Conservation (phyloP, 164 flowering plant genomes). For the Annona squamosa region DNA sequence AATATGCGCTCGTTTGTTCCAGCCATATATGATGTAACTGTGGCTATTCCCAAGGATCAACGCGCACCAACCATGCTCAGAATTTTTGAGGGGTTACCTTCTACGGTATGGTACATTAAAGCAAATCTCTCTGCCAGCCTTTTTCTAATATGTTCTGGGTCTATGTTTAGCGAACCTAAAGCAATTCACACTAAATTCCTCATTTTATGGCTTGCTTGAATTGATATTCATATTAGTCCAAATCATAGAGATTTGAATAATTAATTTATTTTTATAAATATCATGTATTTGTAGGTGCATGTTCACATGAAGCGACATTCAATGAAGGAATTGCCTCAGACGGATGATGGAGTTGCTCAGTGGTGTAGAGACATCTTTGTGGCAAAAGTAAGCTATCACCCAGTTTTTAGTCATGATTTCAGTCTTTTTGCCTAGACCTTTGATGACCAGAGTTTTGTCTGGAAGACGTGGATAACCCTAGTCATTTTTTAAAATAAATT, state of each 20-base stretch:
- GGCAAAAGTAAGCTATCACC: conserved; percentile 47
- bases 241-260: neutral
- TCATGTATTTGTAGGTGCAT: conserved; percentile 45
- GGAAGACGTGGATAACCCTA: neutral
- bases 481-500: neutral
- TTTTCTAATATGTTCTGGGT: neutral
- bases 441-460: neutral
- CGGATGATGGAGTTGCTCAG: conserved; percentile 59
- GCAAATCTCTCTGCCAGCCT: neutral
- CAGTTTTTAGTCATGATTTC: neutral
- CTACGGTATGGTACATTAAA: conserved; percentile 81
- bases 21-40: conserved; percentile 84
- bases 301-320: conserved; percentile 65
- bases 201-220: neutral
- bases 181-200: neutral
- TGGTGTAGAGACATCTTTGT: conserved; percentile 86
- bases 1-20: conserved; percentile 91
- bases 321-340: conserved; percentile 71
- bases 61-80: conserved; percentile 83
- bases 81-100: conserved; percentile 71
- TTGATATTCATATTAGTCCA: too few relatives aligned
- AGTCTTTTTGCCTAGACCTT: neutral
- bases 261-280: neutral
- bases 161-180: neutral
- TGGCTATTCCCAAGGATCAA: conserved; percentile 66